Evolutionary conservation across 2,329 filamentous ascomycete species (phyloP), one percentile per base, ranked within the genome.

Genomic region (Graphilbum fragrans): DNA sequence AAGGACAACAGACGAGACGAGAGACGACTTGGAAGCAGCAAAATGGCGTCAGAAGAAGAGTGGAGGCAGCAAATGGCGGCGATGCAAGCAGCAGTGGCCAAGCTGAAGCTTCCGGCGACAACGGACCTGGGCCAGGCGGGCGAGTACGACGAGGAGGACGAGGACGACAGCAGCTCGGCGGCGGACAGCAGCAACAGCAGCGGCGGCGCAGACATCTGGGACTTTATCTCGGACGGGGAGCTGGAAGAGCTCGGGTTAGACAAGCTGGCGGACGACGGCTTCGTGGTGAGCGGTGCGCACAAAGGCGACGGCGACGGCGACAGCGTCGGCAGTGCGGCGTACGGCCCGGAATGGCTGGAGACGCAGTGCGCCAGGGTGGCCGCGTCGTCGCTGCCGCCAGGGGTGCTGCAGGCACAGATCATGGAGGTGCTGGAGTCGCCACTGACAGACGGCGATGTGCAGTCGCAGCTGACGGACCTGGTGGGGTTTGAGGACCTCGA

Each of bases 401-500:
- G 73, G 19, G 77, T 83, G n/a, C 70, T 96, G 33, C 71, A 82
- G 47, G 74, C 82, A 42, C 87, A 95, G 57, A 75, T 96, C 29
- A 63, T 78, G 32, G 82, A 84, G 5, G 69, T 90, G 3, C 60
- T 98, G 29, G 72, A 71, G 8, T 84, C 86, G 5, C 63, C 65
- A n/a, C 63, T 59, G 35, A 70, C 74, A 25, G 83, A 94, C 44
- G 85, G 94, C 44, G 86, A 94, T 59, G 66, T 96, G n/a, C 90
- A 96, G 58, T 88, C 87, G 55, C 78, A 81, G 33, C 70, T 98
- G 29, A 86, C 85, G 0, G 92, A 98, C 52, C 75, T 95, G 35
- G 70, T 98, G 45, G 92, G 93, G 0, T 96, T 90, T 53, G 87
- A 92, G 52, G 86, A 96, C 54, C 68, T 98, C 17, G 90, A 98